Evolutionary conservation across 1,284 basidiomycete genomes (phyloP), one percentile per base, ranked within the genome.

Genomic region (Entoloma clypeatum): DNA sequence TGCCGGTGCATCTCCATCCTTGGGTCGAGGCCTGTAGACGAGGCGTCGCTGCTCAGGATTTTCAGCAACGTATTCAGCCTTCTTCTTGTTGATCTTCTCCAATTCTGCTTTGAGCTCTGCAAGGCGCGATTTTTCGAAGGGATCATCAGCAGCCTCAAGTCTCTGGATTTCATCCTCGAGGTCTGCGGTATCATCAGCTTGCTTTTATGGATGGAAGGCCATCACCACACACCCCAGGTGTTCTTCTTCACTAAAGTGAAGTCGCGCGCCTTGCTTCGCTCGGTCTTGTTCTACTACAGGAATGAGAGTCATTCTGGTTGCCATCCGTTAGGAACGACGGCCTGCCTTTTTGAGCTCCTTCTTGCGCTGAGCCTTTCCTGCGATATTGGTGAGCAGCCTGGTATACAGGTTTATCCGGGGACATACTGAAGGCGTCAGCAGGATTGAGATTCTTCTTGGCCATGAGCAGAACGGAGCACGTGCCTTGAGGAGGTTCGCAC

Each of bases 271-370:
- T 92, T 89, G 36, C 78, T 66, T 44, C 92, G 73, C 41, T 76
- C 79, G 59, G 83, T 68, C 69, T 92, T 93, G 70, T 94, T 93
- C 91, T 93, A 84, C 78, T 81, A 60, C 62, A 73, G 39, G 49
- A 40, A 50, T 24, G n/a, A 37, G 47, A 41, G 47, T 54, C 46
- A 59, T 50, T 45, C 43, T 43, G 24, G 39, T 31, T 26, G 36
- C 28, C 4, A 17, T 36, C 37, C 16, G n/a, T 35, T 26, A 48
- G 41, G 33, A 37, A 45, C 31, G 27, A 42, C 14, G 32, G 18
- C 69, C 51, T 63, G 86, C 90, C 81, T 92, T 93, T 69, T 92
- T 92, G 24, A 93, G 68, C 61, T 95, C 90, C 61, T 89, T 92
- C 63, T 89, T 91, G 47, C 87, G 74, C 57, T 85, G 81, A 5